Evolutionary conservation across 495 filamentous ascomycete species (phyloP), one percentile per base, ranked within the genome.

Genomic region (Collariella sp.): DNA sequence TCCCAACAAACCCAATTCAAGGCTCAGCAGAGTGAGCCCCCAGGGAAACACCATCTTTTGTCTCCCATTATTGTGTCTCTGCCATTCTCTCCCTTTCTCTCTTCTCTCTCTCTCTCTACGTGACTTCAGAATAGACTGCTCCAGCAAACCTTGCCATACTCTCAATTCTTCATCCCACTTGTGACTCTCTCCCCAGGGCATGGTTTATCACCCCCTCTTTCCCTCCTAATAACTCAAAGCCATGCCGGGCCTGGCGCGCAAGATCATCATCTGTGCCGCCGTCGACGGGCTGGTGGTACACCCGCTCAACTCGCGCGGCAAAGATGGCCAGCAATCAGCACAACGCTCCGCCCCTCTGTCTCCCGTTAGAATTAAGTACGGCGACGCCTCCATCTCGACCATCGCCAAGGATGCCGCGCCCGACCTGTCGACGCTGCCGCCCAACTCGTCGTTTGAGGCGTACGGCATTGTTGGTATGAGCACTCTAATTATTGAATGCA

Each of bases 261-360:
- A 90, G 66, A 67, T 95, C 43, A 62, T 89, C 47, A 79, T 95
- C 56, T 83, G 85, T 70, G 91, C 91, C 43, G 83, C 89, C 12
- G 80, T 86, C 44, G 91, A 97, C 62, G 93, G 93, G 31, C 77
- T 97, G 20, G 75, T 95, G 56, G 75, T 97, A 33, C 86, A 93
- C 59, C 88, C 88, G 16, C 68, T 84, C 34, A 66, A 69, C 24
- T 69, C 71, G 12, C 36, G 38, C n/a, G 41, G 18, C 1, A 20
- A 41, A 33, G 19, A 20, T 67, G 64, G 78, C 69, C 66, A 60
- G 47, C 68, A 70, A n/a, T n/a, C 26, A 31, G 26, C 26, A 50
- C 78, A 76, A 35, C 77, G 80, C 31, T 52, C 71, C 22, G 52
- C 69, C 15, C 59, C 70, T 40, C 62, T 80, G 23, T 58, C 69